phyloP scores from a whole-genome alignment of 73 alveolate genomes.

The Paramecium tetraurelia region DNA sequence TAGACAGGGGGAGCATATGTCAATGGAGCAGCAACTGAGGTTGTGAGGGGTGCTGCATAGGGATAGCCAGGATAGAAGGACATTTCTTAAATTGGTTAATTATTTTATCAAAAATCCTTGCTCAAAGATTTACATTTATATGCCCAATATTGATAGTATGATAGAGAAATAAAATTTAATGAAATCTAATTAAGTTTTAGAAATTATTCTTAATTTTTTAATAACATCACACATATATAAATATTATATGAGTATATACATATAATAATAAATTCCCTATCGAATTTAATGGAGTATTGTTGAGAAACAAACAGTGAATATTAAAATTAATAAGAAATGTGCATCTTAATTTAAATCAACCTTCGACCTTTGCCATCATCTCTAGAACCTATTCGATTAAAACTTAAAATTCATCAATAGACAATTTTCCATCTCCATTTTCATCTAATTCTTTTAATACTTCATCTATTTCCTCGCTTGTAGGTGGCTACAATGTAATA shows the following conservation, averaged over 20 bases:
- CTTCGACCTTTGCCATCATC: slow-evolving; percentile 68
- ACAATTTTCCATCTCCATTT: slow-evolving; percentile 73
- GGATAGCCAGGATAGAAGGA: slow-evolving; percentile 23
- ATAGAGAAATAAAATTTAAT: neutral
- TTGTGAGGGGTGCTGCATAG: neutral
- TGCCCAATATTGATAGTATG: neutral
- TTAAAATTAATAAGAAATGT: neutral
- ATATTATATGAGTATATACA: neutral
- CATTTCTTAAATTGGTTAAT: neutral
- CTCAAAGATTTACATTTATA: neutral
- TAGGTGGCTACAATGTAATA: slow-evolving; percentile 55
- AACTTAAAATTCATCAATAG: slow-evolving; percentile 69
- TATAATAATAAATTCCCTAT: neutral
- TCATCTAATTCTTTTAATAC: slow-evolving; percentile 82
- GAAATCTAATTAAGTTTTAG: neutral
- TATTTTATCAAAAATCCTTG: neutral
- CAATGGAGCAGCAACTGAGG: slow-evolving; percentile 1
- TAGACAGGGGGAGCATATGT: neutral
- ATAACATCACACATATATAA: neutral
- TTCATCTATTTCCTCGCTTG: slow-evolving; percentile 77
- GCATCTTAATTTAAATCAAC: neutral
- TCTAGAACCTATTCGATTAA: slow-evolving; percentile 70
- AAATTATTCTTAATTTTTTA: neutral
- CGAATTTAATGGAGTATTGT: neutral
- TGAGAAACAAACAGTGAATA: neutral